These are phyloP conservation scores for Cyberlindnera veronae DNA, from an alignment of 805 yeast genomes.

Conservation along the genomic window DNA sequence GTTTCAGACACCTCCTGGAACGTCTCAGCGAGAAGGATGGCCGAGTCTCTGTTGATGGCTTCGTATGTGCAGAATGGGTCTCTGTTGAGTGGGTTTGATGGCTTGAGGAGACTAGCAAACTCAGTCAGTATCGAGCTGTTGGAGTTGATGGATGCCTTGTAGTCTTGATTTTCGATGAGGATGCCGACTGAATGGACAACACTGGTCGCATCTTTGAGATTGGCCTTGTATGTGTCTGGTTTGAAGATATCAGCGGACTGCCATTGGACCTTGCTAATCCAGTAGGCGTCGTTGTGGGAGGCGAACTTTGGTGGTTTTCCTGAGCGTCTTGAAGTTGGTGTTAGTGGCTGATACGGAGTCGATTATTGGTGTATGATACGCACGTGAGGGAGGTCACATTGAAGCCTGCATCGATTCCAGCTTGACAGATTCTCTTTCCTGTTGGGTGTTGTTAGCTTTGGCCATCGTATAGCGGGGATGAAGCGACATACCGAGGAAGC, in stretches of 20 bases:
- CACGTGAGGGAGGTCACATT: conserved; percentile 63
- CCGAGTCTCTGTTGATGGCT: conserved; percentile 66
- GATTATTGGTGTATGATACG: conserved; percentile 14
- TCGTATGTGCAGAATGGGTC: conserved; percentile 48
- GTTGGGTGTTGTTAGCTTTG: not conserved
- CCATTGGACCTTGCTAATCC: conserved; percentile 66
- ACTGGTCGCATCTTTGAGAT: conserved; percentile 48
- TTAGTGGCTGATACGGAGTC: not conserved
- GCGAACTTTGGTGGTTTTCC: conserved; percentile 45
- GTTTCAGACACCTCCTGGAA: conserved; percentile 33
- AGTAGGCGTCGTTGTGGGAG: conserved; percentile 32
- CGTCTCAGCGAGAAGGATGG: conserved; percentile 58
- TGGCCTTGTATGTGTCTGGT: conserved; percentile 50
- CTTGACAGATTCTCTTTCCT: conserved; percentile 68
- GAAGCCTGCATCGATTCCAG: conserved; percentile 59
- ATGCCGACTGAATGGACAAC: conserved; percentile 86
- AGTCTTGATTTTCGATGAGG: conserved; percentile 61
- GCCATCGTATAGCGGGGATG: not conserved
- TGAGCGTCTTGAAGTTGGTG: conserved; percentile 35
- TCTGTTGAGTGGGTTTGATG: conserved; percentile 56
- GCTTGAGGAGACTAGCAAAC: conserved; percentile 41
- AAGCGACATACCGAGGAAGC: conserved; percentile 55
- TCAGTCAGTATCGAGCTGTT: conserved; percentile 29
- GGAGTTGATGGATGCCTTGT: conserved; percentile 48
- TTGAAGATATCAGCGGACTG: conserved; percentile 62